Conservation (phyloP, 768 basidiomycete species). For the Crepidotus variabilis region DNA sequence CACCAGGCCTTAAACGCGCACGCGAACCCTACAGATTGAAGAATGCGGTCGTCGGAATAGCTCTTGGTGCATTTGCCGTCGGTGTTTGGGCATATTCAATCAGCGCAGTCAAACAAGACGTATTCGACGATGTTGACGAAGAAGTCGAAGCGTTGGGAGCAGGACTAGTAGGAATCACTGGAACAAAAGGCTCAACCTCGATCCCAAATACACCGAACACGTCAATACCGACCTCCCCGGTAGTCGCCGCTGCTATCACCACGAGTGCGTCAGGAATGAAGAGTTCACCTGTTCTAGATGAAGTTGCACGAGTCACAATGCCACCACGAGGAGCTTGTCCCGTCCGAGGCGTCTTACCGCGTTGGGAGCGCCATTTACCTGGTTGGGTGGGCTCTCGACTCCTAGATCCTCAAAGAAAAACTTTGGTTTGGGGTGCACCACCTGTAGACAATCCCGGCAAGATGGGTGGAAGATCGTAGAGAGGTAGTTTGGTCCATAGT, state of each 20-base stretch:
- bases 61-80: slow-evolving; percentile 68
- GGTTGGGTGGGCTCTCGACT: slow-evolving; percentile 31
- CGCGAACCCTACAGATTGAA: slow-evolving; percentile 76
- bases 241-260: neutral
- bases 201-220: neutral
- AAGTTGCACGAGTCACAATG: slow-evolving; percentile 1
- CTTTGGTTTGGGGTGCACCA: slow-evolving; percentile 72
- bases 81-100: slow-evolving; percentile 93
- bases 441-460: slow-evolving; percentile 59
- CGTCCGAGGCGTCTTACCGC: slow-evolving; percentile 34
- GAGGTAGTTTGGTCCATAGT: too few species aligned
- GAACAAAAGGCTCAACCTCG: neutral
- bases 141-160: slow-evolving; percentile 59
- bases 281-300: slow-evolving; percentile 1
- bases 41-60: slow-evolving; percentile 76
- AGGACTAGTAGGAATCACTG: slow-evolving; percentile 21
- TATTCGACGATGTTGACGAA: slow-evolving; percentile 84
- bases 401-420: slow-evolving; percentile 59
- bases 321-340: slow-evolving; percentile 3
- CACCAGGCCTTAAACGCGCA: slow-evolving; percentile 82
- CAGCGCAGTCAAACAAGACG: slow-evolving; percentile 89
- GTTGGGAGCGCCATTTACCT: slow-evolving; percentile 31
- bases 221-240: neutral
- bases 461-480: slow-evolving; percentile 25
- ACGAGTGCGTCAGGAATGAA: neutral